Conservation (phyloP, 208 protist genomes). For the Herpetomonas samuelpessoai region DNA sequence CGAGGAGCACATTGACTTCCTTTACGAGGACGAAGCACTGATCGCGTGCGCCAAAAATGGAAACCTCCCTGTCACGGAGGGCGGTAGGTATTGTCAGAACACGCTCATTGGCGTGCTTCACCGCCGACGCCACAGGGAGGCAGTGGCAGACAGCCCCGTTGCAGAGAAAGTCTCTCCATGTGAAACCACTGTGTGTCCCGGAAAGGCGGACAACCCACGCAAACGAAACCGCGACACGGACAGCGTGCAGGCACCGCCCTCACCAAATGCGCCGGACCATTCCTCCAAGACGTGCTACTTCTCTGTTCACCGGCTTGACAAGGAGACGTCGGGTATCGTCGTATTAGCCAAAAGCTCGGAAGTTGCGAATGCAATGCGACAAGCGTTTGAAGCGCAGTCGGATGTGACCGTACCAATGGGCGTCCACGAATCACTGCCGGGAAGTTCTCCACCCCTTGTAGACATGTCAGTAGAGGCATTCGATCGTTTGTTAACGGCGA, state of each 20-base stretch:
- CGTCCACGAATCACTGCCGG: too few relatives aligned
- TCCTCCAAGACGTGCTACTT: constrained; percentile 9
- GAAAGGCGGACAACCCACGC: too few relatives aligned
- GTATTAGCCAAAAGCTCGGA: constrained; percentile 38
- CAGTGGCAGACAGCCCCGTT: neutral
- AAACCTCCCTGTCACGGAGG: constrained; percentile 78
- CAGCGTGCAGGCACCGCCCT: neutral
- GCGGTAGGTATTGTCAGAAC: constrained; percentile 80
- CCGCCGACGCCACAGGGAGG: constrained; percentile 10
- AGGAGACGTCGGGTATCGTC: constrained; percentile 84
- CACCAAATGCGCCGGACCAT: neutral
- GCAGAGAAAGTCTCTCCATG: too few relatives aligned
- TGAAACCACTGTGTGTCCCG: too few relatives aligned
- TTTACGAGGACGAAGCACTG: constrained; percentile 53
- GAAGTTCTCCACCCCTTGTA: too few relatives aligned
- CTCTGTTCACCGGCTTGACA: constrained; percentile 83
- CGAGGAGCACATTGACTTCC: constrained; percentile 39
- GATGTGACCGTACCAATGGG: too few relatives aligned
- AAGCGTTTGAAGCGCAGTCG: constrained; percentile 56
- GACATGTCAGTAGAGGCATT: too few relatives aligned
- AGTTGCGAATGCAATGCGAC: constrained; percentile 32
- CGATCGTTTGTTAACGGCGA: constrained; percentile 19
- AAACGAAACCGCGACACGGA: neutral
- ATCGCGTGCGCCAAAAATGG: constrained; percentile 76
- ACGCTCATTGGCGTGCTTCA: constrained; percentile 59